These are phyloP conservation scores for Metarhizium guizhouense DNA, from an alignment of 2,329 filamentous ascomycete species.

Conservation along the genomic window DNA sequence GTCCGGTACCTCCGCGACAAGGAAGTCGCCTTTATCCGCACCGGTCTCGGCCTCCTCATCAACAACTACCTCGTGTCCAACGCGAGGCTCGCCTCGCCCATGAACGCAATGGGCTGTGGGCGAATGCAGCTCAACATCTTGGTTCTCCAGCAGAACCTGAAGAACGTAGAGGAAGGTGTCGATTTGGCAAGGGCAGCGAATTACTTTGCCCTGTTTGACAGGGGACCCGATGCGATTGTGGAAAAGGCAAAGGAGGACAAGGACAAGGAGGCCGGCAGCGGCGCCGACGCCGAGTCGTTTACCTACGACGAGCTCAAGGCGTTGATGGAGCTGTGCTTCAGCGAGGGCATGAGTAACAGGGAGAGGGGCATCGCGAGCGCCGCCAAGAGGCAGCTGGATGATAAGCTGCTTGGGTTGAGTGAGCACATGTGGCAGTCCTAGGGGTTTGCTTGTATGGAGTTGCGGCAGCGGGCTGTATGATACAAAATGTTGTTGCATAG, in stretches of 20 bases:
- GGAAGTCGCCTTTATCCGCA: constrained; percentile 68
- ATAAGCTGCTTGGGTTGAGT: constrained; percentile 59
- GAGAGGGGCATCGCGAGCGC: constrained; percentile 59
- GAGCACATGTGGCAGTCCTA: constrained; percentile 61
- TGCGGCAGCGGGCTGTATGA: too few species aligned
- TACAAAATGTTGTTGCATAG: too few species aligned
- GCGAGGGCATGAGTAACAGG: constrained; percentile 55
- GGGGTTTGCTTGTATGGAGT: neutral
- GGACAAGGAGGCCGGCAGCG: constrained; percentile 21
- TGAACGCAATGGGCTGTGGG: constrained; percentile 78
- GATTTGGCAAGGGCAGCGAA: constrained; percentile 53
- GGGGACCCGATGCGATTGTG: constrained; percentile 57
- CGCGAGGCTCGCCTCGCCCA: constrained; percentile 60
- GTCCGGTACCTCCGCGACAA: constrained; percentile 60
- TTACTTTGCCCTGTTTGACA: constrained; percentile 61
- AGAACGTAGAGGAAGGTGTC: constrained; percentile 73
- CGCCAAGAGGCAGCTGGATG: constrained; percentile 61
- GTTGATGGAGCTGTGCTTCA: constrained; percentile 58
- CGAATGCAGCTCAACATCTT: constrained; percentile 90
- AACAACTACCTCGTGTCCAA: constrained; percentile 71
- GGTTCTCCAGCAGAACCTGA: constrained; percentile 92
- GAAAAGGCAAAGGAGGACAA: constrained; percentile 46
- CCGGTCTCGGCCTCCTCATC: constrained; percentile 67
- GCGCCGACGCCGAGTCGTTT: constrained; percentile 32
- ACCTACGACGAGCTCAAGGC: constrained; percentile 59